Conservation (phyloP, 2,329 filamentous ascomycete species). For the Trichoderma afroharzianum region DNA sequence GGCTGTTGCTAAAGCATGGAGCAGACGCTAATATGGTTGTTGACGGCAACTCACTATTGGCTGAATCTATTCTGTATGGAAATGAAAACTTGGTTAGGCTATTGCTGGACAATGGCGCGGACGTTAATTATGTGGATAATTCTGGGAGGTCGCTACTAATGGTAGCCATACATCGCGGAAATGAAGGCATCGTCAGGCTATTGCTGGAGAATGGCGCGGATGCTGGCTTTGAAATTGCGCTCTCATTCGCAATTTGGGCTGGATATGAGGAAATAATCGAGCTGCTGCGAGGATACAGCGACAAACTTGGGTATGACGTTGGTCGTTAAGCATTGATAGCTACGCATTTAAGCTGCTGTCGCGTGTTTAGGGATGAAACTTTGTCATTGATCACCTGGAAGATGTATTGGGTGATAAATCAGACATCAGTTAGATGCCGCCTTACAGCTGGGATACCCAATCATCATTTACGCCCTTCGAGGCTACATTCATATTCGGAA, state of each 20-base stretch:
- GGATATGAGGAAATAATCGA: neutral
- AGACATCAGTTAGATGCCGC: no score
- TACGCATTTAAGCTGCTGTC: no score
- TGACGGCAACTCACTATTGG: neutral
- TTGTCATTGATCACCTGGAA: no score
- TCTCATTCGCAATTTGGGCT: neutral
- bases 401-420: no score
- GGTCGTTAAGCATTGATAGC: neutral
- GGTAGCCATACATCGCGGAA: neutral
- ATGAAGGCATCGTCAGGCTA: neutral
- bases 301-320: no score
- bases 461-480: no score
- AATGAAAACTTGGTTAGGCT: neutral
- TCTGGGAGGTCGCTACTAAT: neutral
- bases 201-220: neutral
- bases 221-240: neutral
- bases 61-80: no score
- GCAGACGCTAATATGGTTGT: neutral
- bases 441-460: neutral
- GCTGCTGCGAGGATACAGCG: neutral
- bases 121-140: neutral
- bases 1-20: neutral
- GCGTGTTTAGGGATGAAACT: no score
- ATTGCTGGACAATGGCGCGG: neutral
- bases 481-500: no score